phyloP scores from a whole-genome alignment of 345 rosid species.

The Lepidium aucheri region DNA sequence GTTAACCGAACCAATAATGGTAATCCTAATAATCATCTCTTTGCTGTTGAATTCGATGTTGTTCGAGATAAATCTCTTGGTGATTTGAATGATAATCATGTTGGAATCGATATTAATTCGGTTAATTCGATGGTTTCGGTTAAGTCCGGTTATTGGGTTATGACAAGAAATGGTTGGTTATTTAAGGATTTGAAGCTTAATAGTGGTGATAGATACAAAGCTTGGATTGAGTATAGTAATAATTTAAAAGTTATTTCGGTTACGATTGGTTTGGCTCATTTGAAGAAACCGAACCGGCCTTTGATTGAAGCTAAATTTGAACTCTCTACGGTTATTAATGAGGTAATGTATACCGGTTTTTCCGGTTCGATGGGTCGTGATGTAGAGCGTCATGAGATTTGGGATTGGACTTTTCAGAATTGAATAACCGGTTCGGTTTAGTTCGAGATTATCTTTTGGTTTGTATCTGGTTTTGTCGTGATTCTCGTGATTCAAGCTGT shows the following conservation, averaged over 20 bases:
- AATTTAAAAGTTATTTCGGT: constrained; percentile 6
- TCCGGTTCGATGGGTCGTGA: constrained; percentile 27
- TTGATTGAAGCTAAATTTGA: constrained; percentile 21
- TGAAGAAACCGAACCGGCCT: constrained; percentile 29
- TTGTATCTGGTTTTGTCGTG: too few species aligned
- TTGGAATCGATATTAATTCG: constrained; percentile 35
- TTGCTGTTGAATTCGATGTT: constrained; percentile 28
- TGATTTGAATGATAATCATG: constrained; percentile 33
- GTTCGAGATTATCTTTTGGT: too few species aligned
- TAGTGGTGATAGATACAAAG: constrained; percentile 26
- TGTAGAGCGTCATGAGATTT: constrained; percentile 27
- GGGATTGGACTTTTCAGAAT: constrained; percentile 28
- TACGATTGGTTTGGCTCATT: constrained; percentile 11
- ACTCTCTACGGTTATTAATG: constrained; percentile 22
- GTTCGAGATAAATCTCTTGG: constrained; percentile 18
- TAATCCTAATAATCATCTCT: constrained; percentile 15
- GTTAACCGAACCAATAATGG: constrained; percentile 28
- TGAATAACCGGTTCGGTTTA: background rate
- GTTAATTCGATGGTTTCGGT: constrained; percentile 20
- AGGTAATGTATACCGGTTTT: constrained; percentile 27
- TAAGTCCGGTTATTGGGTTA: constrained; percentile 30
- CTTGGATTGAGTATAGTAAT: constrained; percentile 32
- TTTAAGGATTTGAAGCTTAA: constrained; percentile 26
- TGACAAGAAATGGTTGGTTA: constrained; percentile 19
- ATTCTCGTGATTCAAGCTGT: background rate